These are phyloP conservation scores for Eustoma russellianum DNA, from an alignment of 257 asterid genomes.

Conservation along the genomic window DNA sequence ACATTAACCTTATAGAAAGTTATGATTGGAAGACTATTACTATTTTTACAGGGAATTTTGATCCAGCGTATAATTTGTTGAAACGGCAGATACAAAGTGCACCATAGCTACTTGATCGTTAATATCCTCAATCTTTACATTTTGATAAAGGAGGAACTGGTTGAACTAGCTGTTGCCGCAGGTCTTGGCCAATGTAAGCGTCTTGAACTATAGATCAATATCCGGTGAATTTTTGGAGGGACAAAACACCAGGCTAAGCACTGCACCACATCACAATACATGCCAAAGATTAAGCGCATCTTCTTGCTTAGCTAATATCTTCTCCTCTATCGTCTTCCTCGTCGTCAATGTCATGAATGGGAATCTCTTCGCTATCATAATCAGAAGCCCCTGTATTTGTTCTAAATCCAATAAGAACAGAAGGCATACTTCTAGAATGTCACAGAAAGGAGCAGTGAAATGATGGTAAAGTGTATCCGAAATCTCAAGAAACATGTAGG, in stretches of 20 bases:
- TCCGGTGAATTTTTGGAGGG: not conserved
- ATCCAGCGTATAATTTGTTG: no score
- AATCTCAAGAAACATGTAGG: no score
- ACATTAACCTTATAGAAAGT: no score
- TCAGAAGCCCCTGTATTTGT: constrained; percentile 31
- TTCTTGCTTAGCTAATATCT: constrained; percentile 11
- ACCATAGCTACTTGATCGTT: no score
- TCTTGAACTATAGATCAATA: not conserved
- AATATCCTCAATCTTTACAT: no score
- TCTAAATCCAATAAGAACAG: constrained; percentile 3
- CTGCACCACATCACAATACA: constrained; percentile 3
- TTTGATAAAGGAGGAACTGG: no score
- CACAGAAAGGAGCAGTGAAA: not conserved
- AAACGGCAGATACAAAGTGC: no score
- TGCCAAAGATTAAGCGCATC: constrained; percentile 3
- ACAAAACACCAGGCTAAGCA: not conserved
- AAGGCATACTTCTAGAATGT: constrained; percentile 6
- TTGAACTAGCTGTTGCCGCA: no score
- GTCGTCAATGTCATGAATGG: constrained; percentile 52
- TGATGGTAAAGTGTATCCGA: not conserved
- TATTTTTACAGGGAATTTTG: no score
- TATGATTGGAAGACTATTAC: no score
- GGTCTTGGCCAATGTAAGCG: no score
- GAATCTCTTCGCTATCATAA: constrained; percentile 45
- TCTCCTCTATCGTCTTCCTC: constrained; percentile 28